Percentiles rank a stretch among this genome's conserved stretches.
Evolutionary conservation across 1,139 yeast species (phyloP).

Genomic region (Diutina siamensis): DNA sequence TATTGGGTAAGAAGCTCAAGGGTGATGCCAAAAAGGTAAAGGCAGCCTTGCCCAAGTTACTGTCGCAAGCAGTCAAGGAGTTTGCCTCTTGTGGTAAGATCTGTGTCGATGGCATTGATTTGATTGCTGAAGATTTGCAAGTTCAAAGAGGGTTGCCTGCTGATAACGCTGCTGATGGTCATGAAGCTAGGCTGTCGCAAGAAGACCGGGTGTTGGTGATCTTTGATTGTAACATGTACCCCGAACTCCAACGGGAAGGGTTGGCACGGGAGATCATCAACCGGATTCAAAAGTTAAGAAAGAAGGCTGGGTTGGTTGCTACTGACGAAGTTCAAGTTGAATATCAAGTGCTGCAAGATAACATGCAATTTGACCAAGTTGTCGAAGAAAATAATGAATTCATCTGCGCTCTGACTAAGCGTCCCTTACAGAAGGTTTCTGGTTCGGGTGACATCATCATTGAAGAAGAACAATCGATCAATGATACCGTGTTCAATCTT

Average conservation of each 20-base stretch:
- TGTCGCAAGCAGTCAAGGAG: conserved; percentile 72
- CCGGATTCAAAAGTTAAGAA: conserved; percentile 95
- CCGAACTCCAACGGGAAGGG: conserved; percentile 87
- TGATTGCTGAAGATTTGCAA: conserved; percentile 78
- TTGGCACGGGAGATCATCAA: conserved; percentile 91
- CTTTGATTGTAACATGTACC: conserved; percentile 77
- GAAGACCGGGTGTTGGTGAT: conserved; percentile 64
- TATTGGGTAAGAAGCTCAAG: conserved; percentile 92
- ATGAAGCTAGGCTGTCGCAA: conserved; percentile 76
- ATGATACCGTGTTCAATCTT: conserved; percentile 72
- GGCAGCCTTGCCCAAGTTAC: conserved; percentile 75
- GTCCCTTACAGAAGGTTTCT: conserved; percentile 36
- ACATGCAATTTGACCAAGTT: conserved; percentile 55
- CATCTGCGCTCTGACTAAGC: conserved; percentile 67
- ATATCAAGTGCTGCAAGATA: conserved; percentile 60
- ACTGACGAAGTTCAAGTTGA: conserved; percentile 92
- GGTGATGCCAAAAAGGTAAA: conserved; percentile 89
- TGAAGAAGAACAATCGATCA: conserved; percentile 84
- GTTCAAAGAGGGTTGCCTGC: conserved; percentile 80
- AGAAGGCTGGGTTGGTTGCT: conserved; percentile 89
- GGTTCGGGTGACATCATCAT: conserved; percentile 42
- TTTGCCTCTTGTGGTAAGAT: conserved; percentile 67
- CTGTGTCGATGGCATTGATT: conserved; percentile 79
- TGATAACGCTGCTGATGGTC: conserved; percentile 49
- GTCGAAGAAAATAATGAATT: conserved; percentile 54